Evolutionary conservation across 208 protist genomes (phyloP).

Genomic region (Wallacemonas sp.): DNA sequence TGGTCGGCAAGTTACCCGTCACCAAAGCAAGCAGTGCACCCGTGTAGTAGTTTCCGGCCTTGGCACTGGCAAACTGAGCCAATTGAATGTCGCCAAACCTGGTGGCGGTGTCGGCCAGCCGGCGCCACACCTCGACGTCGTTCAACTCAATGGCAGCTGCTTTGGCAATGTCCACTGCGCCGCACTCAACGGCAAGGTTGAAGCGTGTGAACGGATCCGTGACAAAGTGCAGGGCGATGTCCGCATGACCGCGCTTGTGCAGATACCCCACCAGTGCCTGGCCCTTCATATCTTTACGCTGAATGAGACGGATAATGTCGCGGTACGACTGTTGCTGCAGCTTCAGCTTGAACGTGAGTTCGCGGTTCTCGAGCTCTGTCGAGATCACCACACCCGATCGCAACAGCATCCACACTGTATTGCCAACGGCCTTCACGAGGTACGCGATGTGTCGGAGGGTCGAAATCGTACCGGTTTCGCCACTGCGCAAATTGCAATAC

Average conservation of each 20-base stretch:
- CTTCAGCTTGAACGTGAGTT: constrained; percentile 97
- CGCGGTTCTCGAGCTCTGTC: constrained; percentile 91
- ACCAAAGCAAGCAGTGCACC: constrained; percentile 95
- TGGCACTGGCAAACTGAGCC: constrained; percentile 94
- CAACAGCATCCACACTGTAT: constrained; percentile 91
- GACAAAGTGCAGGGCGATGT: constrained; percentile 98
- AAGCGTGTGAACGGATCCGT: constrained; percentile 96
- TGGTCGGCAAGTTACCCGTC: constrained; percentile 94
- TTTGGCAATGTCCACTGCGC: constrained; percentile 94
- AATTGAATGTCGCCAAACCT: constrained; percentile 95
- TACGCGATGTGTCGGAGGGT: constrained; percentile 97
- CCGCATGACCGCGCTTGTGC: constrained; percentile 96
- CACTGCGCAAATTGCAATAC: constrained; percentile 91
- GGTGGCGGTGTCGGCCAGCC: constrained; percentile 92
- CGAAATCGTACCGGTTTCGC: constrained; percentile 97
- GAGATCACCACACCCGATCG: constrained; percentile 85
- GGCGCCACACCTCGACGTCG: constrained; percentile 88
- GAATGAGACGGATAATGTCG: constrained; percentile 95
- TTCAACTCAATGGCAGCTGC: constrained; percentile 91
- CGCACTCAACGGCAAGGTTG: constrained; percentile 98
- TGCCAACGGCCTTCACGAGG: constrained; percentile 85
- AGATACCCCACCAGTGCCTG: constrained; percentile 98
- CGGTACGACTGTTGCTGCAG: constrained; percentile 91
- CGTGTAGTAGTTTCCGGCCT: constrained; percentile 92
- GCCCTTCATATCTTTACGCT: constrained; percentile 89